Conservation (phyloP, 495 filamentous ascomycete species). For the Cercophora samala region DNA sequence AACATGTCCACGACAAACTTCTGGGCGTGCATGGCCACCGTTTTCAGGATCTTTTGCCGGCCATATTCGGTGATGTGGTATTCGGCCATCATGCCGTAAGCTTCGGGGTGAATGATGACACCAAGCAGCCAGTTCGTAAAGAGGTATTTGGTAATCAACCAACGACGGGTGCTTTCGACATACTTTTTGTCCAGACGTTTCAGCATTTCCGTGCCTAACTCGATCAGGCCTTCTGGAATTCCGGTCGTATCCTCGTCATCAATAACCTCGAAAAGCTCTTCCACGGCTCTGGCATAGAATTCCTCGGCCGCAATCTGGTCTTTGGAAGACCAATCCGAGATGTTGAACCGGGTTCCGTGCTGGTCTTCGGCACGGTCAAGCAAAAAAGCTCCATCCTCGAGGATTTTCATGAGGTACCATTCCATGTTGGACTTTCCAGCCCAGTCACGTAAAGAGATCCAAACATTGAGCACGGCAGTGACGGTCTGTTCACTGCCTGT, state of each 20-base stretch:
- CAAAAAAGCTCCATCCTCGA: conserved; percentile 88
- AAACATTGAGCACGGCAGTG: conserved; percentile 72
- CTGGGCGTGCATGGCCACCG: conserved; percentile 73
- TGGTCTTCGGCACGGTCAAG: conserved; percentile 74
- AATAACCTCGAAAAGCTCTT: conserved; percentile 79
- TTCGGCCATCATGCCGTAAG: conserved; percentile 81
- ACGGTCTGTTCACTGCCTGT: conserved; percentile 60
- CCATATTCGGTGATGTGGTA: conserved; percentile 90
- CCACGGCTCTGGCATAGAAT: conserved; percentile 80
- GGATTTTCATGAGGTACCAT: conserved; percentile 86
- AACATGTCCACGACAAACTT: conserved; percentile 66
- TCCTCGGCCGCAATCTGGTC: conserved; percentile 79
- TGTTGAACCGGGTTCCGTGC: conserved; percentile 61
- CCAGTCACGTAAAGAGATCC: conserved; percentile 85
- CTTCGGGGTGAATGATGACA: conserved; percentile 86
- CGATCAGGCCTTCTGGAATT: conserved; percentile 78
- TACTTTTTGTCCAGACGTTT: conserved; percentile 69
- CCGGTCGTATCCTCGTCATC: conserved; percentile 75
- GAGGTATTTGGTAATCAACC: conserved; percentile 86
- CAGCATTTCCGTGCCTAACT: conserved; percentile 77
- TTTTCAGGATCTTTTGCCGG: conserved; percentile 80
- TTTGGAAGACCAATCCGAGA: conserved; percentile 60
- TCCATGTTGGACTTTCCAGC: conserved; percentile 83
- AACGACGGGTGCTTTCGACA: conserved; percentile 67
- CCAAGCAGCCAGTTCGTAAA: conserved; percentile 83